Evolutionary conservation across 257 asterid species (phyloP).

Genomic region (Paulownia fortunei): DNA sequence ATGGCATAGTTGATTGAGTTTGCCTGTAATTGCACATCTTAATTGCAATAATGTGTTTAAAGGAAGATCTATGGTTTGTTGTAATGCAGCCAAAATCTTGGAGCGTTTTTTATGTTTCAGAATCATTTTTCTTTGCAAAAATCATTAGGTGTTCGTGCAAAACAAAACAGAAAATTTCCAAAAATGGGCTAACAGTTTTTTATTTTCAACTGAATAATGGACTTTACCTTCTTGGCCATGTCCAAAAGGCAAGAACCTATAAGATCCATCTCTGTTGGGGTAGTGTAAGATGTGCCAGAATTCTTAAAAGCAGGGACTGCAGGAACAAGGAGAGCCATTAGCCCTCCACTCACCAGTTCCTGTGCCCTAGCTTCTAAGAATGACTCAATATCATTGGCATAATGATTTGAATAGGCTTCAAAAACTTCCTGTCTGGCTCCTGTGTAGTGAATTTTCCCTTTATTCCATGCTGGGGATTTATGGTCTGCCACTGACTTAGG

Average conservation of each 20-base stretch:
- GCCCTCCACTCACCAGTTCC: slow-evolving; percentile 53
- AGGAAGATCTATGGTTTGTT: neutral
- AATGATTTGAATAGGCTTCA: slow-evolving; percentile 48
- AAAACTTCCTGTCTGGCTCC: slow-evolving; percentile 38
- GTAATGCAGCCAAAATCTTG: neutral
- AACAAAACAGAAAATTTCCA: neutral
- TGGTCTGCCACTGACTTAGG: slow-evolving; percentile 45
- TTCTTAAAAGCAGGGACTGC: slow-evolving; percentile 37
- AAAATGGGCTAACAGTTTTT: neutral
- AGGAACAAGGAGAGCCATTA: slow-evolving; percentile 55
- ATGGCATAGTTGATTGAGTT: neutral
- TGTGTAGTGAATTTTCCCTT: slow-evolving; percentile 42
- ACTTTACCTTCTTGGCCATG: slow-evolving; percentile 56
- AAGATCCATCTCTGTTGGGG: slow-evolving; percentile 32
- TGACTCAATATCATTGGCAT: slow-evolving; percentile 35
- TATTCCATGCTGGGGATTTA: slow-evolving; percentile 46
- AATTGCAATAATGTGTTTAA: neutral
- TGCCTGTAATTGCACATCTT: neutral
- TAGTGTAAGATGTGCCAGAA: slow-evolving; percentile 27
- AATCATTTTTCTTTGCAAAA: neutral
- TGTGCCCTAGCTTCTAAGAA: slow-evolving; percentile 56
- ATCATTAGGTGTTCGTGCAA: neutral
- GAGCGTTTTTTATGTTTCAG: neutral
- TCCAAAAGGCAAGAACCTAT: slow-evolving; percentile 52
- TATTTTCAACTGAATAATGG: neutral